Base-by-base conservation (phyloP, 306 rosid genomes). In the Parietaria judaica region DNA sequence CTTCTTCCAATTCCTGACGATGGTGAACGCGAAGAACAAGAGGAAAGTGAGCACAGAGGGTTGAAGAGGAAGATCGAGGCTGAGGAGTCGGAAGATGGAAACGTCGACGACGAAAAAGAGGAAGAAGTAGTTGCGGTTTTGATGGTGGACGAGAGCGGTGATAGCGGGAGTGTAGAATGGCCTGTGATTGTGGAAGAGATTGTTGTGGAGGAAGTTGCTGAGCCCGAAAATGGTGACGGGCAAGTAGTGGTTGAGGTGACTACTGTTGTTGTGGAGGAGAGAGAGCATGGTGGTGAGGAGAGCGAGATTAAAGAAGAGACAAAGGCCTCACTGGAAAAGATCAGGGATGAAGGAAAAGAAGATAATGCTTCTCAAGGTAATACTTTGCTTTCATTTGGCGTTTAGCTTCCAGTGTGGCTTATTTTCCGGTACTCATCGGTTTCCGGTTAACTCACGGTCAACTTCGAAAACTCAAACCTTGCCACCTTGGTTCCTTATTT, bases 331-430 rank as follows among this genome's bases (percentile, higher is more conserved):
- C 23, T 67, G 11, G 81, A 86, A 69, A 69, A 70, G 68, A 74
- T 76, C 44, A 72, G 78, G 71, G 84, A 86, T 46, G 94, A 84
- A 53, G 76, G 78, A 51, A 77, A 45, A 59, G 60, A 70, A 3
- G 17, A 13, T 49, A 73, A 70, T 38, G 14, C 49, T 47, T 47
- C 54, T 23, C 58, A 66, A 77, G 92, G 88, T 81, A 17, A 74
- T 41, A 39, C 3, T 16, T 15, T 16, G 8, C 39, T 11, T 13
- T 23, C 31, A 23, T 23, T 23, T 23, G 31, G 31, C 31, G 31
- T 23, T 23, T 23, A 23, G 31, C 2, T 23, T 23, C 31, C 31
- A 23, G 31, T 23, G 31, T 23, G 31, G 31, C 1, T 23, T 23
- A 23, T 23, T 23, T 23, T 23, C 31, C 31, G 31, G 31, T 23